phyloP scores from a whole-genome alignment of 768 basidiomycete species.

The Naematelia encephala region DNA sequence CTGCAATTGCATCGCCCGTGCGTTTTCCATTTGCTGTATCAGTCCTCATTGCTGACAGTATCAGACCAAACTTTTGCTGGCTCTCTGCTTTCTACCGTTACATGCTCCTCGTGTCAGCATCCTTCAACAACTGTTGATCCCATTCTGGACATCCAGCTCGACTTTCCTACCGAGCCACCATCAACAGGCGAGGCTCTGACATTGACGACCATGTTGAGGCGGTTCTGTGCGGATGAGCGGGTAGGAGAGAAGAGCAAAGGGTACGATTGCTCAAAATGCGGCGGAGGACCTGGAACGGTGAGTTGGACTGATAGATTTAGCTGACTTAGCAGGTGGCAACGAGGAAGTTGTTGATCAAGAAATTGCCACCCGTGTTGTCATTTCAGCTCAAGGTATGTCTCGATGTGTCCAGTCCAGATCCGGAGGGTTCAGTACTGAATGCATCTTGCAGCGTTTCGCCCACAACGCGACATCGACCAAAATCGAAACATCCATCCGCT shows the following conservation, averaged over 20 bases:
- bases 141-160: slow-evolving; percentile 85
- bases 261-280: slow-evolving; percentile 80
- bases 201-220: slow-evolving; percentile 68
- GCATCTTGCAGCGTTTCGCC: slow-evolving; percentile 73
- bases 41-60: background rate
- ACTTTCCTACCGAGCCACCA: slow-evolving; percentile 57
- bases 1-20: slow-evolving; percentile 81
- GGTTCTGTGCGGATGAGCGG: slow-evolving; percentile 72
- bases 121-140: slow-evolving; percentile 78
- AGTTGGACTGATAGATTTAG: slow-evolving; percentile 7
- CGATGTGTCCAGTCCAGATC: no score
- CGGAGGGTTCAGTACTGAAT: slow-evolving; percentile 1
- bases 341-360: slow-evolving; percentile 78
- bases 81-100: slow-evolving; percentile 79
- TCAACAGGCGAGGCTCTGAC: slow-evolving; percentile 59
- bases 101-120: slow-evolving; percentile 77
- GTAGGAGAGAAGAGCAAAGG: slow-evolving; percentile 64
- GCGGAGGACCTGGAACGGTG: slow-evolving; percentile 41
- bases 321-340: slow-evolving; percentile 61
- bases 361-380: slow-evolving; percentile 81
- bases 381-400: slow-evolving; percentile 84
- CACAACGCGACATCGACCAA: slow-evolving; percentile 74
- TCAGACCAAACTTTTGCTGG: slow-evolving; percentile 78
- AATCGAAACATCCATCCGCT: slow-evolving; percentile 75
- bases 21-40: slow-evolving; percentile 8